Percentiles rank a stretch among this genome's conserved stretches.
phyloP scores from a whole-genome alignment of 2,329 filamentous ascomycete species.

The Hawksworthiomyces lignivorus region DNA sequence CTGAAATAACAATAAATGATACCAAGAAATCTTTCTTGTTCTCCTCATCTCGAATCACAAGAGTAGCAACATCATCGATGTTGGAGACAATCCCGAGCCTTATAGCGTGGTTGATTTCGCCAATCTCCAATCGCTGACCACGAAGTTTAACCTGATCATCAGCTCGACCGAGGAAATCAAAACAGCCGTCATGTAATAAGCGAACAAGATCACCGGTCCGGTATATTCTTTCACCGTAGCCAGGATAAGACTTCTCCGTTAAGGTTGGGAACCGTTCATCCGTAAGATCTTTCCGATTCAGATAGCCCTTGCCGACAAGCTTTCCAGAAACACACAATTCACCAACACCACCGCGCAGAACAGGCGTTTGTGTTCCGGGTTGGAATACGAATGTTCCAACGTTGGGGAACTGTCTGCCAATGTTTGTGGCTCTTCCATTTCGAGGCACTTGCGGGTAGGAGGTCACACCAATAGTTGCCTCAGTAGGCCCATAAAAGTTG shows the following conservation, averaged over 20 bases:
- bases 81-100: conserved; percentile 43
- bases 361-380: conserved; percentile 60
- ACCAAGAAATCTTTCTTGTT: conserved; percentile 78
- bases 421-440: conserved; percentile 78
- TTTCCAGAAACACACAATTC: conserved; percentile 84
- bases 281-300: conserved; percentile 74
- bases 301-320: conserved; percentile 82
- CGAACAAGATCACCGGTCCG: conserved; percentile 84
- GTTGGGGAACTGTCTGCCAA: conserved; percentile 79
- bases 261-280: conserved; percentile 66
- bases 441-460: conserved; percentile 75
- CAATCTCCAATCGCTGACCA: conserved; percentile 81
- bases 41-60: conserved; percentile 63
- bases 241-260: conserved; percentile 14
- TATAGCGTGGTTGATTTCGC: conserved; percentile 83
- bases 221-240: conserved; percentile 60
- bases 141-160: conserved; percentile 91
- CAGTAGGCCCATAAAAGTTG: conserved; percentile 88
- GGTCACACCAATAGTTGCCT: conserved; percentile 87
- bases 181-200: conserved; percentile 69
- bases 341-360: conserved; percentile 70
- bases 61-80: conserved; percentile 64
- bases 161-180: conserved; percentile 79
- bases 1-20: conserved; percentile 53
- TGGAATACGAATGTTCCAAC: conserved; percentile 75